Base-by-base conservation (phyloP, 805 yeast species). In the Monosporozyma servazzii region DNA sequence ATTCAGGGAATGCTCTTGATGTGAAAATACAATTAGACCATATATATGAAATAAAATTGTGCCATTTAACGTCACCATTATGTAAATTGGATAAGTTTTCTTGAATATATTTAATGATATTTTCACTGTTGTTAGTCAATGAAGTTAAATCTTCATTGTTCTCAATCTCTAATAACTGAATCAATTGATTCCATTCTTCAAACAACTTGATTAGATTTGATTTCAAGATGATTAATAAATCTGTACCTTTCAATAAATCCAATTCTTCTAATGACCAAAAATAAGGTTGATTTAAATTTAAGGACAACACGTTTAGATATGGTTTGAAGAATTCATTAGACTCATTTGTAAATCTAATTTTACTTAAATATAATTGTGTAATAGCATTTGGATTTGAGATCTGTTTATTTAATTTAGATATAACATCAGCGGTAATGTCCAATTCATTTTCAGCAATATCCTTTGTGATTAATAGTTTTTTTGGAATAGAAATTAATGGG, bases 1-100 rank as follows among this genome's bases (percentile, higher is more conserved):
- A 66, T 48, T 78, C 75, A 1, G 96, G 96, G 62, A 90, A 90
- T 0, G 93, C 85, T 55, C 97, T 75, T 1, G 96, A 82, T 10
- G 81, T 75, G 55, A 86, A 75, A 13, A 87, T 84, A 45, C 78
- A 72, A 42, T 77, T 70, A 0, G 95, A 80, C 96, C 96, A 90
- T 5, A 84, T 61, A 62, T 82, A 89, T 5, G 80, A 81, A 0
- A 80, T 71, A 58, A 86, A 84, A 51, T 80, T 72, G 0, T 81
- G 75, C 90, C 90, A 84, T 45, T 76, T 11, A 8, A 48, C 27
- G 58, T 60, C 3, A 69, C 43, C 47, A 55, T 59, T 4, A 56
- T 47, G 8, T 17, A 50, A 33, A 5, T 17, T 3, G 15, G n/a
- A 21, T 3, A 45, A 2, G 9, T 52, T 42, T 2, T 20, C 13